phyloP scores from a whole-genome alignment of 2,329 filamentous ascomycete species.

The Phialophora verrucosa region DNA sequence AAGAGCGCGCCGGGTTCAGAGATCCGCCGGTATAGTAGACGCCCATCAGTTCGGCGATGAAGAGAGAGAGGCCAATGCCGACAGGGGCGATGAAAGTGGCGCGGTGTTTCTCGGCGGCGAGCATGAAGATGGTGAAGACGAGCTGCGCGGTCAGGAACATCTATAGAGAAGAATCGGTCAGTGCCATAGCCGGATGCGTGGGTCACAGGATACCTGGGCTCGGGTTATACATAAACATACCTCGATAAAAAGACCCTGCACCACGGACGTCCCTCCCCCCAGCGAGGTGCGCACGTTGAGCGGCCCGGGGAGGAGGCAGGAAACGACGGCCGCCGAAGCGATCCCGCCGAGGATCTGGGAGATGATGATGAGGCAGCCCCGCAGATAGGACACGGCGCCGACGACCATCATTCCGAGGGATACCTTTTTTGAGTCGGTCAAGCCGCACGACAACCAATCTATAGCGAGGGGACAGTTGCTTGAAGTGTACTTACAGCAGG shows the following conservation, averaged over 20 bases:
- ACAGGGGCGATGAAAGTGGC: conserved; percentile 73
- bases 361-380: conserved; percentile 59
- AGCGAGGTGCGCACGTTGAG: conserved; percentile 62
- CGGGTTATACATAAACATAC: conserved; percentile 3
- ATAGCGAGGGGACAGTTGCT: neutral
- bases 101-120: conserved; percentile 74
- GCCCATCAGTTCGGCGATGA: conserved; percentile 57
- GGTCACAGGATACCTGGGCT: neutral
- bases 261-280: conserved; percentile 55
- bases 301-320: conserved; percentile 62
- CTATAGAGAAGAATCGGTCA: conserved; percentile 42
- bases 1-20: conserved; percentile 55
- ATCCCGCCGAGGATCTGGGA: conserved; percentile 66
- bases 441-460: neutral
- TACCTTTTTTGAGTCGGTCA: conserved; percentile 45
- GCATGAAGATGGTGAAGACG: conserved; percentile 69
- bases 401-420: conserved; percentile 64
- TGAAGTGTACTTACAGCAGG: conserved; percentile 48
- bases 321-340: conserved; percentile 63
- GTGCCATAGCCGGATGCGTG: neutral
- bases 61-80: conserved; percentile 73
- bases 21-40: conserved; percentile 55
- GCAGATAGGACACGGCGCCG: conserved; percentile 59
- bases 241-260: conserved; percentile 67
- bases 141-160: conserved; percentile 69